Percentiles rank a stretch among this genome's conserved stretches.
Evolutionary conservation across 108 stramenopile species (phyloP).

Genomic region (Cyclotella atomus): DNA sequence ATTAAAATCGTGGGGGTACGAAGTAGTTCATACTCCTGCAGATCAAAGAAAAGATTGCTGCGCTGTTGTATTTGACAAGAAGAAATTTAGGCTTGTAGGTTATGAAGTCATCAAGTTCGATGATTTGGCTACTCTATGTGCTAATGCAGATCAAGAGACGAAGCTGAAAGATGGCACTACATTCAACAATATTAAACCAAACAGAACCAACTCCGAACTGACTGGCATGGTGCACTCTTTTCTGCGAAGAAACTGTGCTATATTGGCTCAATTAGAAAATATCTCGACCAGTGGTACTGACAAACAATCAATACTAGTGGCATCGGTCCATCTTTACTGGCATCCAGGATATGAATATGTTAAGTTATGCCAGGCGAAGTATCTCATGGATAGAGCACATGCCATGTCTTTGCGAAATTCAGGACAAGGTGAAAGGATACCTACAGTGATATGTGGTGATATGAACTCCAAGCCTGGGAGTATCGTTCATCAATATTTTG

Average conservation of each 20-base stretch:
- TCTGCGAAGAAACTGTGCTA: slow-evolving; percentile 73
- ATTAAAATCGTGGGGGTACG: slow-evolving; percentile 53
- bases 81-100: slow-evolving; percentile 51
- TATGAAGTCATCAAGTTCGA: slow-evolving; percentile 69
- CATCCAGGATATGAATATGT: slow-evolving; percentile 87
- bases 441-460: slow-evolving; percentile 77
- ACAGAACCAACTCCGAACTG: slow-evolving; percentile 52
- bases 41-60: slow-evolving; percentile 78
- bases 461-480: slow-evolving; percentile 78
- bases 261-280: slow-evolving; percentile 58
- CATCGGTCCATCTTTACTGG: slow-evolving; percentile 86
- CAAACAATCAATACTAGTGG: slow-evolving; percentile 55
- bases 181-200: slow-evolving; percentile 31
- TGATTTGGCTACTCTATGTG: slow-evolving; percentile 68
- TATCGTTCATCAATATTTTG: slow-evolving; percentile 70
- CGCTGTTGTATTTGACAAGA: slow-evolving; percentile 55
- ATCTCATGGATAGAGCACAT: slow-evolving; percentile 68
- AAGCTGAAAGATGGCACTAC: not conserved
- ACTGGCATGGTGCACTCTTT: slow-evolving; percentile 66
- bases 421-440: slow-evolving; percentile 18
- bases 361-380: slow-evolving; percentile 69
- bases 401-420: slow-evolving; percentile 23
- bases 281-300: not conserved
- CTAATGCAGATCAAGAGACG: too few species aligned
- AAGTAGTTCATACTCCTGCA: slow-evolving; percentile 57